Conservation (phyloP, 768 basidiomycete species). For the Hysterangium stoloniferum region DNA sequence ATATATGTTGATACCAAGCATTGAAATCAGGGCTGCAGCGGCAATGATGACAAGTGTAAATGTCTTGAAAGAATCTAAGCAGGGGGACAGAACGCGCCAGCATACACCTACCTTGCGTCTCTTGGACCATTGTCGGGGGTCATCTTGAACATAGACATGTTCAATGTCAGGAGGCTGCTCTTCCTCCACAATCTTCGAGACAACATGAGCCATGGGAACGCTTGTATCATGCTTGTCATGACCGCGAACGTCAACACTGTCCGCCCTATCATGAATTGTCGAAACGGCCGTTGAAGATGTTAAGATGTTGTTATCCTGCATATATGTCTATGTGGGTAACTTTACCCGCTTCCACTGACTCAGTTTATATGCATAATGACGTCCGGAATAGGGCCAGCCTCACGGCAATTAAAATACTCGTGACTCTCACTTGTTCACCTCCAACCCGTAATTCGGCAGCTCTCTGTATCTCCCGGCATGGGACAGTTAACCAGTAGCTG, state of each 20-base stretch:
- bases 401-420: too few relatives aligned
- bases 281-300: constrained; percentile 6
- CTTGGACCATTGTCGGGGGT: constrained; percentile 53
- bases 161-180: constrained; percentile 25
- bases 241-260: not conserved
- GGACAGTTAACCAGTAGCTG: too few relatives aligned
- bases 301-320: not conserved
- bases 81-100: not conserved
- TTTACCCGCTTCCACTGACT: too few relatives aligned
- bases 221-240: not conserved
- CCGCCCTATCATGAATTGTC: constrained; percentile 1
- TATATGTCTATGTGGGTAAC: too few relatives aligned
- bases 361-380: too few relatives aligned
- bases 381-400: too few relatives aligned
- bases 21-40: constrained; percentile 49
- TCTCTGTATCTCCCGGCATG: too few relatives aligned
- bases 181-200: not conserved
- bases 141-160: constrained; percentile 39
- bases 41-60: constrained; percentile 26
- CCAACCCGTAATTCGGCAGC: too few relatives aligned
- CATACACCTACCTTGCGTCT: constrained; percentile 41
- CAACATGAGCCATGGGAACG: not conserved
- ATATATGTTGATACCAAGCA: constrained; percentile 51
- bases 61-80: constrained; percentile 22
- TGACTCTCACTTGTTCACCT: too few relatives aligned